These are phyloP conservation scores for Colletotrichum phormii DNA, from an alignment of 2,329 filamentous ascomycete species.

Conservation along the genomic window DNA sequence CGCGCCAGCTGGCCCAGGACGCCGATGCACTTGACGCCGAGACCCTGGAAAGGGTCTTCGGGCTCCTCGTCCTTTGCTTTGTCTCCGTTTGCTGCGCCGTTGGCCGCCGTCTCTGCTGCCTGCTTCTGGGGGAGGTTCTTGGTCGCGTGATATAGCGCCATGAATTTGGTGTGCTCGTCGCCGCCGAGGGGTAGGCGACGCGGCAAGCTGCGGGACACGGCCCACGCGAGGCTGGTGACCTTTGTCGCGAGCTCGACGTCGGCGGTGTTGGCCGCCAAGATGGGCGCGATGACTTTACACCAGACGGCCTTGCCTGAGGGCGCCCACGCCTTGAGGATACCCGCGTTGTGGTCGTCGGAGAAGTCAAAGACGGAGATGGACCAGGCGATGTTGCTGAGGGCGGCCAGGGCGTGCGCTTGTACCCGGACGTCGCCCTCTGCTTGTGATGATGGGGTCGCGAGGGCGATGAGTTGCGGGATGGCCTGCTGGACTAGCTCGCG, in stretches of 20 bases:
- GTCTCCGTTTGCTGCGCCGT: neutral
- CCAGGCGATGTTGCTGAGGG: constrained; percentile 77
- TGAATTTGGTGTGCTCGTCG: constrained; percentile 72
- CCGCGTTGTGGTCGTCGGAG: constrained; percentile 61
- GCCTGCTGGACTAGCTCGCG: constrained; percentile 58
- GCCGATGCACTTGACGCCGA: constrained; percentile 75
- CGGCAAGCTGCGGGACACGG: constrained; percentile 66
- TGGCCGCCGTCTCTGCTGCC: constrained; percentile 17
- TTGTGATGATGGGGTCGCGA: constrained; percentile 53
- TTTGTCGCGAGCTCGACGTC: constrained; percentile 71
- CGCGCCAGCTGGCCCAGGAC: constrained; percentile 73
- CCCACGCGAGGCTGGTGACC: constrained; percentile 75
- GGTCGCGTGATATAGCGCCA: constrained; percentile 72
- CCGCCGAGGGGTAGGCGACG: constrained; percentile 59
- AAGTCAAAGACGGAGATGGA: constrained; percentile 73
- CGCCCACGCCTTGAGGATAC: constrained; percentile 65
- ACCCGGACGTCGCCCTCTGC: constrained; percentile 57
- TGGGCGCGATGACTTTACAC: constrained; percentile 65
- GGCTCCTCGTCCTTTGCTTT: constrained; percentile 41
- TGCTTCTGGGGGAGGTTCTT: constrained; percentile 47
- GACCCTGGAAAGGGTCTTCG: constrained; percentile 69
- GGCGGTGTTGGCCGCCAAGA: constrained; percentile 70
- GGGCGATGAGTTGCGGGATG: constrained; percentile 61
- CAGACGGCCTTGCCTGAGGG: constrained; percentile 67
- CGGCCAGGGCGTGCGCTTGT: constrained; percentile 66